phyloP scores from a whole-genome alignment of 2,329 filamentous ascomycete species.

The Phyllosticta citribraziliensis region DNA sequence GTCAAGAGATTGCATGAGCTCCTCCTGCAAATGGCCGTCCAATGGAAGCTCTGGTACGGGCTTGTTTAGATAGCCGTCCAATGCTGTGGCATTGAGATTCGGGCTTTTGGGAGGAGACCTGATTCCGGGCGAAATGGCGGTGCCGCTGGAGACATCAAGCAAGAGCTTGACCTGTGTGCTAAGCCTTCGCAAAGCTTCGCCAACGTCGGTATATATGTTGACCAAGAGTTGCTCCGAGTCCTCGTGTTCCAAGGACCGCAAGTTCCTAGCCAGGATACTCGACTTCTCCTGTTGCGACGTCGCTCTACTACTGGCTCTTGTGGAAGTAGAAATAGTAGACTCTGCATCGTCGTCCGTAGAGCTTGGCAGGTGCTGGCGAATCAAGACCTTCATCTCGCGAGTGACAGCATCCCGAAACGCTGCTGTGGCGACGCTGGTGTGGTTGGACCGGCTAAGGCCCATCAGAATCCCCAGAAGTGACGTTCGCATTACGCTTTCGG shows the following conservation, averaged over 20 bases:
- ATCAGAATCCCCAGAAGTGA: conserved; percentile 61
- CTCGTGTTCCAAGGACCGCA: conserved; percentile 70
- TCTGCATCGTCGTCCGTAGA: conserved; percentile 91
- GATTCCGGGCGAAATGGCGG: conserved; percentile 39
- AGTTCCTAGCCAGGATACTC: conserved; percentile 73
- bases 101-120: conserved; percentile 42
- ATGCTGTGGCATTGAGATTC: conserved; percentile 28
- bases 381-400: conserved; percentile 76
- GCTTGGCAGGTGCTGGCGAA: conserved; percentile 76
- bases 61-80: conserved; percentile 31
- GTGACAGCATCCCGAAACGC: conserved; percentile 76
- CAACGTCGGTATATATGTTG: conserved; percentile 76
- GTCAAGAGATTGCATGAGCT: conserved; percentile 67
- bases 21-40: conserved; percentile 47
- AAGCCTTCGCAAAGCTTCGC: conserved; percentile 75
- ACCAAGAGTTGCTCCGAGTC: conserved; percentile 77
- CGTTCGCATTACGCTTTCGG: conserved; percentile 59
- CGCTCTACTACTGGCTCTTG: conserved; percentile 53
- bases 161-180: conserved; percentile 89
- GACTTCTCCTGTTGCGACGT: conserved; percentile 82
- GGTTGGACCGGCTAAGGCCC: conserved; percentile 71
- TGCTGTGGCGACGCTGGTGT: conserved; percentile 71
- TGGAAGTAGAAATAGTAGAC: conserved; percentile 79
- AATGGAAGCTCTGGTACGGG: conserved; percentile 13
- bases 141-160: conserved; percentile 81